Conservation (phyloP, 129 eudicot genomes). For the Tanacetum coccineum region DNA sequence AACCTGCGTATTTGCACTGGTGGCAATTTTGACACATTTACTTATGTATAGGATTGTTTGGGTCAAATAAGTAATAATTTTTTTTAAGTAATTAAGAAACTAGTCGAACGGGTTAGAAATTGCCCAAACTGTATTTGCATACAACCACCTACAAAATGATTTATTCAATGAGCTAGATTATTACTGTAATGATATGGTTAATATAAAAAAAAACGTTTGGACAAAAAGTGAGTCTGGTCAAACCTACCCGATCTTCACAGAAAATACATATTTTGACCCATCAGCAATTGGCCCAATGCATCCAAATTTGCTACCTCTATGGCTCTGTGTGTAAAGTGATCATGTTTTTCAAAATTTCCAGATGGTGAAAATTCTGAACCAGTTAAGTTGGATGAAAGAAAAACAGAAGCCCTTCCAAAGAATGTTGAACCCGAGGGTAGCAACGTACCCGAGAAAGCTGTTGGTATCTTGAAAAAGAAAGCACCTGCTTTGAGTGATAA, state of each 20-base stretch:
- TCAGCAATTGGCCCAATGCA: neutral
- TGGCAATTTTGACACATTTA: neutral
- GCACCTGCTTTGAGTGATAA: conserved; percentile 80
- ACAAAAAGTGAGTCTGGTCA: too few species aligned
- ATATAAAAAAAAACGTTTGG: neutral
- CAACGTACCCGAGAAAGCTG: conserved; percentile 64
- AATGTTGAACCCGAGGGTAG: conserved; percentile 49
- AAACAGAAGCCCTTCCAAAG: conserved; percentile 37
- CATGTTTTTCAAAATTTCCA: conserved; percentile 23
- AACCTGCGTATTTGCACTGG: neutral
- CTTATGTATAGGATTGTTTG: neutral
- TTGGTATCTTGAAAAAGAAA: conserved; percentile 70
- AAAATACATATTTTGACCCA: neutral
- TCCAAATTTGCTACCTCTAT: neutral
- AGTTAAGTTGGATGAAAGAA: conserved; percentile 40
- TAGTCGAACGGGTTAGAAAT: neutral
- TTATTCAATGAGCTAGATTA: neutral
- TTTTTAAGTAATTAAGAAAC: neutral
- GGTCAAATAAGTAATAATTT: neutral
- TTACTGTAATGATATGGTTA: neutral
- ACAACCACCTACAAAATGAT: neutral
- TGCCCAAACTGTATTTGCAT: conserved; percentile 4
- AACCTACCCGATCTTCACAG: neutral
- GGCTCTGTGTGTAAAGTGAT: neutral
- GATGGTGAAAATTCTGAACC: conserved; percentile 58